Conservation (phyloP, 1,284 basidiomycete genomes). For the Naganishia liquefaciens region DNA sequence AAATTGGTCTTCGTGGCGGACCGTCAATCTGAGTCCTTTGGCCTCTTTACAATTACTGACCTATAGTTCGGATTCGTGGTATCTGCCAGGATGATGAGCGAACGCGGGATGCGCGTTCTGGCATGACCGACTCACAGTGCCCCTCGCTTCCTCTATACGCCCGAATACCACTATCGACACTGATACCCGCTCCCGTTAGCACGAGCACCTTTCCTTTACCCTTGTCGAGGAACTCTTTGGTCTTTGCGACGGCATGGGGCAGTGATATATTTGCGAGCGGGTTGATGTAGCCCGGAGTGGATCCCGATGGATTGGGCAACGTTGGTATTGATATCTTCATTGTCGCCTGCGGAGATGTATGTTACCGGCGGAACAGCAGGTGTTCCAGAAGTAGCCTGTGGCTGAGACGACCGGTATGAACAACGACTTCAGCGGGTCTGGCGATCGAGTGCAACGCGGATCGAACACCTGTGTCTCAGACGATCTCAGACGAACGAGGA, state of each 20-base stretch:
- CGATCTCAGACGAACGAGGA: neutral
- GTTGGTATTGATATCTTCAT: slow-evolving; percentile 32
- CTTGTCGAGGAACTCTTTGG: slow-evolving; percentile 65
- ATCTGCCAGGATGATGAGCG: slow-evolving; percentile 16
- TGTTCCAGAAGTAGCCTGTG: too few species aligned
- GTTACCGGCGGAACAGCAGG: neutral
- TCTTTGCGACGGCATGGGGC: slow-evolving; percentile 63
- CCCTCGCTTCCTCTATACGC: slow-evolving; percentile 83
- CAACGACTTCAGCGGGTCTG: neutral
- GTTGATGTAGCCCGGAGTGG: slow-evolving; percentile 37
- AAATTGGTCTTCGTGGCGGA: slow-evolving; percentile 42
- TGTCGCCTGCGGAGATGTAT: too few species aligned
- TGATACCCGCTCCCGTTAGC: slow-evolving; percentile 86
- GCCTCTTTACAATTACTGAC: slow-evolving; percentile 57
- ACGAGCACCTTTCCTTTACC: slow-evolving; percentile 67
- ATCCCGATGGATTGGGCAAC: slow-evolving; percentile 21
- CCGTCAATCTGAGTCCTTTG: slow-evolving; percentile 32
- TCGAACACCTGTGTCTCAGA: neutral
- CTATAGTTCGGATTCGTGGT: slow-evolving; percentile 83
- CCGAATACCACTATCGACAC: slow-evolving; percentile 86
- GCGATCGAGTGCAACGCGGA: neutral
- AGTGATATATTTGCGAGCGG: slow-evolving; percentile 56
- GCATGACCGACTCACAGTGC: slow-evolving; percentile 57
- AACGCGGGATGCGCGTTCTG: too few species aligned
- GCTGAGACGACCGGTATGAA: neutral